These are phyloP conservation scores for Solanum hybrid DNA, from an alignment of 305 asterid genomes.

Conservation along the genomic window DNA sequence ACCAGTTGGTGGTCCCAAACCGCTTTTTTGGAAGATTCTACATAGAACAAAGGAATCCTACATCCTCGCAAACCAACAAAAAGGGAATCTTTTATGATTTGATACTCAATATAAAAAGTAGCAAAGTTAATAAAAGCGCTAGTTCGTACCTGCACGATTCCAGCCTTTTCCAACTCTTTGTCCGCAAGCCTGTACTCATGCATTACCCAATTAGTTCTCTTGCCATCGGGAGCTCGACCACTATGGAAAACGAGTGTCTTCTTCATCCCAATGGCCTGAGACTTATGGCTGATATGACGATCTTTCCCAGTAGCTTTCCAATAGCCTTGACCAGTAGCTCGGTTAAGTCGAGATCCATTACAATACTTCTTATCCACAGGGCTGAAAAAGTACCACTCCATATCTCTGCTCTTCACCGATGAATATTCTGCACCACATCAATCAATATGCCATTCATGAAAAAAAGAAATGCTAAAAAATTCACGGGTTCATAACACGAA, in stretches of 20 bases:
- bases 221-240: slow-evolving; percentile 48
- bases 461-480: not conserved
- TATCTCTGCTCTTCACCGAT: slow-evolving; percentile 25
- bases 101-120: not conserved
- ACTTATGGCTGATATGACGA: slow-evolving; percentile 40
- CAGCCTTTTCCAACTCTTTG: slow-evolving; percentile 41
- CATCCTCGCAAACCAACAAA: slow-evolving; percentile 21
- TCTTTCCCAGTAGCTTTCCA: slow-evolving; percentile 80
- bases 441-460: not conserved
- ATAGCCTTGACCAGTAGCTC: slow-evolving; percentile 61
- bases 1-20: slow-evolving; percentile 61
- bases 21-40: slow-evolving; percentile 66
- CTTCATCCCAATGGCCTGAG: slow-evolving; percentile 54
- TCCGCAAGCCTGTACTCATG: slow-evolving; percentile 63
- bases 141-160: slow-evolving; percentile 44
- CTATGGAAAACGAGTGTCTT: slow-evolving; percentile 59
- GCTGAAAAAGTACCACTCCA: slow-evolving; percentile 72
- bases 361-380: slow-evolving; percentile 50
- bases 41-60: slow-evolving; percentile 78
- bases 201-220: slow-evolving; percentile 42
- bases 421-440: slow-evolving; percentile 7
- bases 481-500: not conserved
- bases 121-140: not conserved
- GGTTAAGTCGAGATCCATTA: slow-evolving; percentile 45
- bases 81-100: slow-evolving; percentile 9